Percentiles rank a stretch among this genome's conserved stretches.
Evolutionary conservation across 495 filamentous ascomycete species (phyloP).

Genomic region (Sordaria brevicollis): DNA sequence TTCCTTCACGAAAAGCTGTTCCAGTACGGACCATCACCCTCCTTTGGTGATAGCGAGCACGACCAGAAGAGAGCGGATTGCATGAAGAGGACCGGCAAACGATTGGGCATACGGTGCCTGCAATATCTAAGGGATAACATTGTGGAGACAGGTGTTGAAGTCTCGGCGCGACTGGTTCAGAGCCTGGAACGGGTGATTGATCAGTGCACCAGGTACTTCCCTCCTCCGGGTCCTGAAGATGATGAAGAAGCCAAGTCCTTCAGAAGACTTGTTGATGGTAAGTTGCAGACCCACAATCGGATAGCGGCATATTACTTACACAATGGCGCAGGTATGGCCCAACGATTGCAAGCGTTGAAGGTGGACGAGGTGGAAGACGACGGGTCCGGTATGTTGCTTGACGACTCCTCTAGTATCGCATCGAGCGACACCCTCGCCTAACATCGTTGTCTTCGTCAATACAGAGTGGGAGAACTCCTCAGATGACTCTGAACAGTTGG

Average conservation of each 20-base stretch:
- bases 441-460: conserved; percentile 5
- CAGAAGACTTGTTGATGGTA: conserved; percentile 29
- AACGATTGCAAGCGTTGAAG: conserved; percentile 26
- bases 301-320: not conserved
- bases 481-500: conserved; percentile 28
- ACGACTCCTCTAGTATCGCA: conserved; percentile 29
- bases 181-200: conserved; percentile 32
- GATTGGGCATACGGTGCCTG: conserved; percentile 34
- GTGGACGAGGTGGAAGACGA: conserved; percentile 47
- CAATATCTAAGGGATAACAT: conserved; percentile 37
- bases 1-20: conserved; percentile 50
- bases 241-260: conserved; percentile 26
- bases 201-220: conserved; percentile 30
- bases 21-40: conserved; percentile 22
- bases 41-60: conserved; percentile 16
- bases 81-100: conserved; percentile 22
- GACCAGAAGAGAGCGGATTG: conserved; percentile 12
- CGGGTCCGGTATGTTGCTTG: conserved; percentile 41
- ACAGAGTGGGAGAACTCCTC: conserved; percentile 37
- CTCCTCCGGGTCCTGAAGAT: conserved; percentile 25
- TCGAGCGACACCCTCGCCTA: conserved; percentile 31
- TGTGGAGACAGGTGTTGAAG: conserved; percentile 25
- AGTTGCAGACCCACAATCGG: conserved; percentile 8
- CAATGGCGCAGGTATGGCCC: conserved; percentile 25
- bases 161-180: conserved; percentile 29